Conservation (phyloP, 78 protist genomes). For the Dictyostelium intermedium region DNA sequence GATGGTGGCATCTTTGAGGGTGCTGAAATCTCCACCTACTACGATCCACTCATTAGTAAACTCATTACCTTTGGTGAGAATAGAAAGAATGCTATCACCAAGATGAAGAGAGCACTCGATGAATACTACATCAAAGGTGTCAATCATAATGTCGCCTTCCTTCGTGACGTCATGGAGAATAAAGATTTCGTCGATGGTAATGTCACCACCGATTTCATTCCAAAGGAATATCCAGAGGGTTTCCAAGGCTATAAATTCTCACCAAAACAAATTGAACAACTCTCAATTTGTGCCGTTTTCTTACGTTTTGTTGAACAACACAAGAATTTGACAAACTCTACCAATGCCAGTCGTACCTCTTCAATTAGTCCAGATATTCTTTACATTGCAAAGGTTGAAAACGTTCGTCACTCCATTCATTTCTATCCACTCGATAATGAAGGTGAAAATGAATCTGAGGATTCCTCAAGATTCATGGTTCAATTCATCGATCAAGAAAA, state of each 20-base stretch:
- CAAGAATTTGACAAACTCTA: constrained; percentile 21
- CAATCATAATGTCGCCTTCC: constrained; percentile 93
- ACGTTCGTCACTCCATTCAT: constrained; percentile 25
- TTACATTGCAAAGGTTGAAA: constrained; percentile 14
- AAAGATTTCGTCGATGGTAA: constrained; percentile 86
- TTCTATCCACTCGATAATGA: background rate
- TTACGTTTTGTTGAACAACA: constrained; percentile 51
- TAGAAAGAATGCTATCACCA: constrained; percentile 52
- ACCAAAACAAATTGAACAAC: constrained; percentile 50
- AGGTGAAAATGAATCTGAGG: background rate
- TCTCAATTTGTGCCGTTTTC: constrained; percentile 19
- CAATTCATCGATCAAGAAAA: constrained; percentile 45
- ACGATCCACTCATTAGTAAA: constrained; percentile 99
- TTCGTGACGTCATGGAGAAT: constrained; percentile 90
- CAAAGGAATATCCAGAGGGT: constrained; percentile 93
- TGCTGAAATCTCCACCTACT: constrained; percentile 95
- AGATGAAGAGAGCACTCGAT: constrained; percentile 89
- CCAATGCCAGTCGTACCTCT: background rate
- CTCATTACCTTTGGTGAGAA: constrained; percentile 90
- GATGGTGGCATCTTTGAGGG: constrained; percentile 89
- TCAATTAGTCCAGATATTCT: constrained; percentile 39
- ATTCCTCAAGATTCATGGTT: background rate
- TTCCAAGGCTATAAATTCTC: constrained; percentile 86
- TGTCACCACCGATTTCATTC: constrained; percentile 92
- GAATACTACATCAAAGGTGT: constrained; percentile 92